phyloP scores from a whole-genome alignment of 2,329 filamentous ascomycete species.

The Aquanectria penicillioides region DNA sequence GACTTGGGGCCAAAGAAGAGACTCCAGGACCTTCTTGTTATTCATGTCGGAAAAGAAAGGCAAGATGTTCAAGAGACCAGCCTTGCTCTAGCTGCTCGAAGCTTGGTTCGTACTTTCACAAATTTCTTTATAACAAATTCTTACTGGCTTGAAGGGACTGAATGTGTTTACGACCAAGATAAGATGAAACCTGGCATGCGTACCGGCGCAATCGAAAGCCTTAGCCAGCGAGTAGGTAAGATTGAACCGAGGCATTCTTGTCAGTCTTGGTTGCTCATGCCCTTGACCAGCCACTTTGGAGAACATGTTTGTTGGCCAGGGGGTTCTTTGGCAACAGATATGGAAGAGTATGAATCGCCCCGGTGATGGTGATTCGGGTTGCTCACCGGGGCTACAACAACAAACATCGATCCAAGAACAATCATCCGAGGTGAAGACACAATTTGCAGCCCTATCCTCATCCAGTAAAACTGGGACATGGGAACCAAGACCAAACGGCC shows the following conservation, averaged over 20 bases:
- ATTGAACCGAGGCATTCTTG: not conserved
- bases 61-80: constrained; percentile 53
- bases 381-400: not conserved
- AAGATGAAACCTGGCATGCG: constrained; percentile 47
- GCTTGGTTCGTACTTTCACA: no score
- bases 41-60: constrained; percentile 56
- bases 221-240: constrained; percentile 46
- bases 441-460: not conserved
- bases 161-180: constrained; percentile 48
- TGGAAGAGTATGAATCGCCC: constrained; percentile 25
- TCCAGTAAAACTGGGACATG: not conserved
- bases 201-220: constrained; percentile 47
- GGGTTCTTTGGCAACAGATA: constrained; percentile 49
- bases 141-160: constrained; percentile 25
- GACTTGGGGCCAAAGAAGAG: not conserved
- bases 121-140: no score
- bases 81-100: constrained; percentile 47
- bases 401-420: constrained; percentile 12
- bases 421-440: constrained; percentile 4
- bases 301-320: constrained; percentile 52
- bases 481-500: not conserved
- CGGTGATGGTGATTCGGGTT: not conserved
- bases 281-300: constrained; percentile 43
- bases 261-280: not conserved
- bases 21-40: constrained; percentile 43